Evolutionary conservation across 139 green algal genomes (phyloP).

Genomic region (Chlamydomonas schloesseri): DNA sequence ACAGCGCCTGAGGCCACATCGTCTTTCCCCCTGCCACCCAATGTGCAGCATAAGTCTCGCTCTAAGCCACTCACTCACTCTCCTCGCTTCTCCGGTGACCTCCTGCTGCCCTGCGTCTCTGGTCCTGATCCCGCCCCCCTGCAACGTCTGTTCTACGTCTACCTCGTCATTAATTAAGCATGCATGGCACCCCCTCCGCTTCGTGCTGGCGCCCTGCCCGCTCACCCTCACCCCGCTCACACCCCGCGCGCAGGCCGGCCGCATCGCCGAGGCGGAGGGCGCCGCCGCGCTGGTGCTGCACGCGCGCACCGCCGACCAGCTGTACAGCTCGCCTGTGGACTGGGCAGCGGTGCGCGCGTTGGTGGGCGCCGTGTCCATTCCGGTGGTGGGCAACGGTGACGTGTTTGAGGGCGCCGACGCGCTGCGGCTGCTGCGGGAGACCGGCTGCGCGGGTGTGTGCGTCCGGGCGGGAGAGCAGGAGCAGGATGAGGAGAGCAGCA

Average conservation of each 20-base stretch:
- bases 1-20: too few relatives aligned
- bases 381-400: constrained; percentile 73
- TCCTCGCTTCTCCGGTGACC: too few relatives aligned
- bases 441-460: constrained; percentile 50
- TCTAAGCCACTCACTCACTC: too few relatives aligned
- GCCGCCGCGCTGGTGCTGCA: constrained; percentile 63
- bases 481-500: neutral
- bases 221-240: neutral
- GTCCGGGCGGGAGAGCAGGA: neutral
- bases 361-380: constrained; percentile 48
- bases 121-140: too few relatives aligned
- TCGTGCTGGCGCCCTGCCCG: too few relatives aligned
- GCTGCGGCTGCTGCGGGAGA: constrained; percentile 51
- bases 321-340: constrained; percentile 58
- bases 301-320: constrained; percentile 69
- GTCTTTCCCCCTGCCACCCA: too few relatives aligned
- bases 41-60: too few relatives aligned
- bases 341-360: constrained; percentile 63
- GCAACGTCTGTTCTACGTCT: too few relatives aligned
- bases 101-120: too few relatives aligned
- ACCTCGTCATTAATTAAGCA: too few relatives aligned
- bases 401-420: constrained; percentile 63
- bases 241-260: constrained; percentile 40
- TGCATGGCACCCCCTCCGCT: too few relatives aligned
- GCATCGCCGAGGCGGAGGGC: constrained; percentile 59